Base-by-base conservation (phyloP, 495 filamentous ascomycete species). In the Xylaria nigripes region DNA sequence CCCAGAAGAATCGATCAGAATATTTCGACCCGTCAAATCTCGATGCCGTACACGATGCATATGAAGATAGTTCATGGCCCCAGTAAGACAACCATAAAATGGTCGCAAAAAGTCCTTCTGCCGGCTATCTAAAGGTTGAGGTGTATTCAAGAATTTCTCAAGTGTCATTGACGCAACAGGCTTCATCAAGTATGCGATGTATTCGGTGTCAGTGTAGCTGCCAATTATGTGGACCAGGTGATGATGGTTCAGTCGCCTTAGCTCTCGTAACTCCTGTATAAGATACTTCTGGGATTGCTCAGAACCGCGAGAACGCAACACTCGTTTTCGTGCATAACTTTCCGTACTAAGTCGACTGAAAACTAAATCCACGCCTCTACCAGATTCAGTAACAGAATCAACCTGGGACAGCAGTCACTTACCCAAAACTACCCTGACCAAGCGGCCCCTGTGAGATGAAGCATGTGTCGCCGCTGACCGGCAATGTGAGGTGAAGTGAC, bases 41-140 rank as follows among this genome's bases (percentile, higher is more conserved):
- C 50, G 43, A 47, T 64, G 61, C 45, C 59, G 43, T 38, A 64
- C 43, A 4, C 42, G 52, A 29, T 62, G 50, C 12, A 51, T 38
- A 16, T 64, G 54, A 2, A 66, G 45, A 50, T 60, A 65, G 6
- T 53, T 38, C 12, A 66, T 46, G n/a, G 61, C 65, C 10, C 57
- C 60, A 12, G 60, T 25, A 6, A 61, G 51, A 48, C 62, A 63
- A 3, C 61, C 61, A 29, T 45, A 57, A 38, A 57, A 57, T 15
- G 41, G 47, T 6, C 55, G 38, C 7, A 57, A 44, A 19, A 44
- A 3, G 6, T 24, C 18, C 19, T 44, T 32, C n/a, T 23, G 8
- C 3, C 18, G 41, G 44, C n/a, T 45, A 7, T 36, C 38, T 23
- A 40, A 16, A 6, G 40, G 36, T 8, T 47, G 22, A 18, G 42